Evolutionary conservation across 2,329 filamentous ascomycete genomes (phyloP).

Genomic region (Phaeosphaeria sp.): DNA sequence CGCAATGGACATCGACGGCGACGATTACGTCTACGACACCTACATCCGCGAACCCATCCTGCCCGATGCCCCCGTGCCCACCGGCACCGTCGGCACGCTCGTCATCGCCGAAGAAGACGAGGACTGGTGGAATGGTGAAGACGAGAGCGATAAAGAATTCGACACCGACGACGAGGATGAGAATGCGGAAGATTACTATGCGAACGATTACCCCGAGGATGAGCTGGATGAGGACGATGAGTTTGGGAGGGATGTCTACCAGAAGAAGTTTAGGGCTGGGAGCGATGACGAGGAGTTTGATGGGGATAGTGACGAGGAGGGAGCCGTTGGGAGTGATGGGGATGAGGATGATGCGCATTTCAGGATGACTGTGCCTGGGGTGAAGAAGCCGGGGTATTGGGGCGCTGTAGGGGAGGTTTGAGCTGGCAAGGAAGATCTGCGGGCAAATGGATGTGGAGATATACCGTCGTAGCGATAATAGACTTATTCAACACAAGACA

Average conservation of each 20-base stretch:
- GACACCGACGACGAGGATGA: slow-evolving; percentile 69
- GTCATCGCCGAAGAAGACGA: slow-evolving; percentile 60
- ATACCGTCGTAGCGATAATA: too few species aligned
- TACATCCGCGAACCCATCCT: slow-evolving; percentile 60
- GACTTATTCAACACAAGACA: too few species aligned
- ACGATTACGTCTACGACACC: slow-evolving; percentile 68
- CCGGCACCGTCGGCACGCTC: slow-evolving; percentile 52
- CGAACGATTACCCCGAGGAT: slow-evolving; percentile 81
- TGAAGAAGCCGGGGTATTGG: slow-evolving; percentile 32
- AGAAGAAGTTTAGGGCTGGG: slow-evolving; percentile 43
- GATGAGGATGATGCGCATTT: slow-evolving; percentile 41
- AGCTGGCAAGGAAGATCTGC: background rate
- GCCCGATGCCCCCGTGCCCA: slow-evolving; percentile 41
- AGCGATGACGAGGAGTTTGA: slow-evolving; percentile 52
- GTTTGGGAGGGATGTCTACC: slow-evolving; percentile 56
- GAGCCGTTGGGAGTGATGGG: slow-evolving; percentile 29
- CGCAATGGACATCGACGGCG: slow-evolving; percentile 48
- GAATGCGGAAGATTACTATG: slow-evolving; percentile 78
- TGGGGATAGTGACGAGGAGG: slow-evolving; percentile 19
- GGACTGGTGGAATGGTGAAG: slow-evolving; percentile 65
- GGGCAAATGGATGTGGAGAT: too few species aligned
- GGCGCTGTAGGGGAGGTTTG: slow-evolving; percentile 13
- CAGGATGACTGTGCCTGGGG: slow-evolving; percentile 35
- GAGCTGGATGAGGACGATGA: slow-evolving; percentile 77
- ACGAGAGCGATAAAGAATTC: slow-evolving; percentile 60